Evolutionary conservation across 2,329 filamentous ascomycete species (phyloP).

Genomic region (Fusarium kyushuense): DNA sequence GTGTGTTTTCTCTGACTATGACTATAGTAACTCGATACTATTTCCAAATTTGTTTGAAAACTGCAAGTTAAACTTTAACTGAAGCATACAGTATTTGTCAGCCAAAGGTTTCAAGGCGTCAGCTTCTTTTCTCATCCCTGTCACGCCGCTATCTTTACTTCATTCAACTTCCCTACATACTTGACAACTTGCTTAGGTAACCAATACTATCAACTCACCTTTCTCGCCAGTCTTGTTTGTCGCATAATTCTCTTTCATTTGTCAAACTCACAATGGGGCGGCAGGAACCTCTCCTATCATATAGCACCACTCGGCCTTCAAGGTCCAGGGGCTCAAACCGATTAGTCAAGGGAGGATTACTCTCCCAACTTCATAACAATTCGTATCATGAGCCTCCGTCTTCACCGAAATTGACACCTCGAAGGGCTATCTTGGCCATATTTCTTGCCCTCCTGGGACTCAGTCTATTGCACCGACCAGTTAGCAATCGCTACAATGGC

Average conservation of each 20-base stretch:
- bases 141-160: constrained; percentile 4
- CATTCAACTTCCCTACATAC: constrained; percentile 3
- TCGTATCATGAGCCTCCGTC: constrained; percentile 37
- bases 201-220: not conserved
- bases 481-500: constrained; percentile 42
- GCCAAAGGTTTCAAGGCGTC: constrained; percentile 18
- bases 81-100: constrained; percentile 32
- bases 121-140: constrained; percentile 33
- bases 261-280: constrained; percentile 34
- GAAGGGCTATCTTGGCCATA: constrained; percentile 40
- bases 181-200: not conserved
- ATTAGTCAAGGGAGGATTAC: constrained; percentile 35
- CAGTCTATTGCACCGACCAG: constrained; percentile 46
- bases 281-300: constrained; percentile 40
- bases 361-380: constrained; percentile 38
- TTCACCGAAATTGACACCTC: constrained; percentile 45
- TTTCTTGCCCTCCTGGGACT: constrained; percentile 47
- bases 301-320: constrained; percentile 31
- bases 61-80: not conserved
- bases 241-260: not conserved
- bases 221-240: constrained; percentile 1
- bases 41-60: not conserved
- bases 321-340: constrained; percentile 31
- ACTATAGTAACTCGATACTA: no score
- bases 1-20: not conserved